Conservation (phyloP, 768 basidiomycete species). For the Pleurotus salmoneostramineus region DNA sequence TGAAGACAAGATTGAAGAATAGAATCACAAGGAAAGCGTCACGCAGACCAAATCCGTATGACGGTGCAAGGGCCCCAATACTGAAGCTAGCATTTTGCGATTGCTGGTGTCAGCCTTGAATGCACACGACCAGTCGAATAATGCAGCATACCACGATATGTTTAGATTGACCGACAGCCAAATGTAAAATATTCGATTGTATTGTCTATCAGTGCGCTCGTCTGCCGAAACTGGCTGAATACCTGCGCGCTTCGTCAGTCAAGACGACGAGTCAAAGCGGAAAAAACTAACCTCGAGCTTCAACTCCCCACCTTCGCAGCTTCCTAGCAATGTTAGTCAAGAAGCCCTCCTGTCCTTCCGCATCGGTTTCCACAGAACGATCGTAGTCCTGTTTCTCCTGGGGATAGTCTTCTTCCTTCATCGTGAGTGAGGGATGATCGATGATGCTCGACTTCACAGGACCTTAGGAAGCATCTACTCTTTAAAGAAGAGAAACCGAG, state of each 20-base stretch:
- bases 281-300: not conserved
- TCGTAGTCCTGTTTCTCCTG: not conserved
- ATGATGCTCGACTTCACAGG: not conserved
- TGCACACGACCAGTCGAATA: not conserved
- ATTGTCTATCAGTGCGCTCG: conserved; percentile 55
- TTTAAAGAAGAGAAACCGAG: too few relatives aligned
- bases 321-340: too few relatives aligned
- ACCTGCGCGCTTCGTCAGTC: conserved; percentile 21
- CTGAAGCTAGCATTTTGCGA: conserved; percentile 43
- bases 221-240: conserved; percentile 53
- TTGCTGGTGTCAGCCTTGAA: not conserved
- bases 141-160: conserved; percentile 45
- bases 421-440: not conserved
- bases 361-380: not conserved
- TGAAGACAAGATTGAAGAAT: conserved; percentile 63
- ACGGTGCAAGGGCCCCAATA: conserved; percentile 63
- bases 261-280: not conserved
- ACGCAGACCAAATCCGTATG: conserved; percentile 55
- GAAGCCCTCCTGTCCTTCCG: not conserved
- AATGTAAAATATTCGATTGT: conserved; percentile 70
- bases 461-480: too few relatives aligned
- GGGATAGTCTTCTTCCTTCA: not conserved
- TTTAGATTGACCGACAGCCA: conserved; percentile 76
- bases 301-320: not conserved
- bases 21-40: conserved; percentile 57